Evolutionary conservation across 805 yeast species (phyloP), one percentile per base, ranked within the genome.

Genomic region (Teunomyces aglyptinius): DNA sequence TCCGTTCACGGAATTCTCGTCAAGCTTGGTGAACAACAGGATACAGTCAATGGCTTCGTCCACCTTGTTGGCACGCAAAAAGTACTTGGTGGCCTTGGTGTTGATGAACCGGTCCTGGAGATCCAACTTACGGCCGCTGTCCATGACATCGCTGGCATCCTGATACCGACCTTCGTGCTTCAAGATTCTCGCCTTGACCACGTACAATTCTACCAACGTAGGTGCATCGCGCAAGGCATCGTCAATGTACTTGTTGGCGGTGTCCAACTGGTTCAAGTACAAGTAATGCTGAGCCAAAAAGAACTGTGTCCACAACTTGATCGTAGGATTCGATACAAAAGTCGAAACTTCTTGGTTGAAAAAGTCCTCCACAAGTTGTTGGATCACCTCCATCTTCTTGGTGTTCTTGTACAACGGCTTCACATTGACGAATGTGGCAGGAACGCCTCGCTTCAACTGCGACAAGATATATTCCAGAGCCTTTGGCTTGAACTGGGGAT

Each of bases 21-120:
- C 89, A 38, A 70, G 52, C 59, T 85, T 85, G 15, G 97, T 89
- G 73, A 94, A 94, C 47, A 89, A 65, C 2, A 92, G 82, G 13
- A 88, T 85, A 24, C 81, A 69, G 44, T 80, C 83, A 44, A 86
- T 77, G 1, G 96, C 97, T 50, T 83, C 80, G 24, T 86, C 86
- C 18, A 88, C 71, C 49, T 79, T 67, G 60, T 87, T 80, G 10
- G 94, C 89, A 57, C 97, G 77, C 50, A 92, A 65, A 43, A 78
- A 81, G 60, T 94, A 94, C 62, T 89, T 89, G 40, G 87, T 86
- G 5, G 96, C 76, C 59, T 89, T 90, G 46, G 96, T 80, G 64
- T 94, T 94, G 59, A 94, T 81, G 62, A 88, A 92, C 53, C 99
- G 75, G 66, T 94, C 99, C 64, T 89, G 96, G 48, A 86, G 75